phyloP scores from a whole-genome alignment of 768 basidiomycete species.

The Grammothele lineata region DNA sequence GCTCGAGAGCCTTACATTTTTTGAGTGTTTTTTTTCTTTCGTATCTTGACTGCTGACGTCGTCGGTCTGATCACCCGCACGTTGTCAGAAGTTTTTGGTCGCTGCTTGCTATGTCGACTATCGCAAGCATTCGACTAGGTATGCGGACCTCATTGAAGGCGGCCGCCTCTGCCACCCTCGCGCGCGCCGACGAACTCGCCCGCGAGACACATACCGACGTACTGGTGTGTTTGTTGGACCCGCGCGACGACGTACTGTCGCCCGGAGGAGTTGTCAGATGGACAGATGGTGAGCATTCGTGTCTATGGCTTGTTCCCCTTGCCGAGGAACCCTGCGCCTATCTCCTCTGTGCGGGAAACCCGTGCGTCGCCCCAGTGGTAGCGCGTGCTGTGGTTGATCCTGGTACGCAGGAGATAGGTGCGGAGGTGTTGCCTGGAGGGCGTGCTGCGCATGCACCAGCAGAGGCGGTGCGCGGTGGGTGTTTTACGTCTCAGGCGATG shows the following conservation, averaged over 20 bases:
- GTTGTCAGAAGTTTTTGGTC: not conserved
- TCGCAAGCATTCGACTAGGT: not conserved
- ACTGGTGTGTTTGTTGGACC: too few relatives aligned
- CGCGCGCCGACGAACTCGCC: too few relatives aligned
- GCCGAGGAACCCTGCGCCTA: not conserved
- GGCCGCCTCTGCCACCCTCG: not conserved
- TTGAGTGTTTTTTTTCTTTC: not conserved
- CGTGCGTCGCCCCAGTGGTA: not conserved
- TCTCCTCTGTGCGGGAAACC: not conserved
- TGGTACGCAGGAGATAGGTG: not conserved
- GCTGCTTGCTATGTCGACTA: too few relatives aligned
- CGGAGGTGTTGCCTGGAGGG: not conserved
- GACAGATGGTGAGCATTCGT: not conserved
- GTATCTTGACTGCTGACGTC: not conserved
- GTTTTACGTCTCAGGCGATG: too few relatives aligned
- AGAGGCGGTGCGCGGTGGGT: too few relatives aligned
- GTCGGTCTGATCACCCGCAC: not conserved
- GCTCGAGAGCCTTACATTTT: slow-evolving; percentile 1
- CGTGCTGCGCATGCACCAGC: not conserved
- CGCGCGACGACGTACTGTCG: not conserved
- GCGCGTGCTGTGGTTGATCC: not conserved
- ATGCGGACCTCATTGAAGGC: not conserved
- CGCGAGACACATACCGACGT: too few relatives aligned
- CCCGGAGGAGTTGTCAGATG: not conserved
- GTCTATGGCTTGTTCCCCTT: not conserved